These are phyloP conservation scores for Paraphoma sp. DNA, from an alignment of 2,329 filamentous ascomycete genomes.

Conservation along the genomic window DNA sequence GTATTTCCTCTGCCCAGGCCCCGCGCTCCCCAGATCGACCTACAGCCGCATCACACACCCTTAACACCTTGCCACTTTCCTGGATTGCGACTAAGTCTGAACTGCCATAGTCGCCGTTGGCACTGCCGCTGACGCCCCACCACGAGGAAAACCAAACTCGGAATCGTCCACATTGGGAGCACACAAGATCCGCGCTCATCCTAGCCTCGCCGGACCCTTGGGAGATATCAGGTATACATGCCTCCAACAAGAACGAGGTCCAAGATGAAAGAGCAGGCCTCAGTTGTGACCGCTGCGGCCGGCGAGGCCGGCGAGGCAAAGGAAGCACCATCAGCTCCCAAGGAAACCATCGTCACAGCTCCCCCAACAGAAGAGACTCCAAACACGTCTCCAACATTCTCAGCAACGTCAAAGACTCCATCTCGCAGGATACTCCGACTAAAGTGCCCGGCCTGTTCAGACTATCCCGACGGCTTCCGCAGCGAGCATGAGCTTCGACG, in stretches of 20 bases:
- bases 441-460: conserved; percentile 70
- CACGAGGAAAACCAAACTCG: conserved; percentile 28
- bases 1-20: conserved; percentile 39
- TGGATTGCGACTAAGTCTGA: conserved; percentile 20
- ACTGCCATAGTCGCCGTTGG: conserved; percentile 37
- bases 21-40: conserved; percentile 36
- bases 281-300: conserved; percentile 28
- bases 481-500: conserved; percentile 75
- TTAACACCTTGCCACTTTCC: conserved; percentile 25
- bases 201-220: conserved; percentile 19
- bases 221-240: conserved; percentile 30
- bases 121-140: conserved; percentile 37
- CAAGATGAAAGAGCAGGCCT: conserved; percentile 43
- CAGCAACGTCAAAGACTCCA: conserved; percentile 34
- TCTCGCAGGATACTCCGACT: conserved; percentile 43
- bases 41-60: conserved; percentile 27
- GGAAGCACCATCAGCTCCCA: conserved; percentile 30
- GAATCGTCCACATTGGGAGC: conserved; percentile 19
- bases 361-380: conserved; percentile 33
- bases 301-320: conserved; percentile 31
- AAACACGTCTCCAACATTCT: conserved; percentile 42
- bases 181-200: conserved; percentile 11
- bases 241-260: conserved; percentile 41
- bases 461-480: conserved; percentile 80
- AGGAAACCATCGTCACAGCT: conserved; percentile 40